Evolutionary conservation across 2,329 filamentous ascomycete species (phyloP), one percentile per base, ranked within the genome.

Genomic region (Truncatella angustata): DNA sequence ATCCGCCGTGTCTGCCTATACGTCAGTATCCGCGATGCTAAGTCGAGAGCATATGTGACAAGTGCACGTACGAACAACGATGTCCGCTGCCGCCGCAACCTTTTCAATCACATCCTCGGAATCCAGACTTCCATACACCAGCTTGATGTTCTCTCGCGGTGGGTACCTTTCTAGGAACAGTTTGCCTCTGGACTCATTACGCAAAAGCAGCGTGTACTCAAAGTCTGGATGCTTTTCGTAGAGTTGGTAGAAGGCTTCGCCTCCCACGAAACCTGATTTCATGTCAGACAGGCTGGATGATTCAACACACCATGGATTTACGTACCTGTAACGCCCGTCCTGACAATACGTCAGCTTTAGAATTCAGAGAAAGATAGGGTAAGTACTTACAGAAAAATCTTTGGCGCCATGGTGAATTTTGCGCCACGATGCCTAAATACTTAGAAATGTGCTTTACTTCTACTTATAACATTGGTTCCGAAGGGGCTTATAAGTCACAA

Each of bases 191-290:
- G 70, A 66, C 53, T 75, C 68, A 54, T 71, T 74, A 16, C 80
- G 73, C 4, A 82, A 68, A 2, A 82, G 69, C 4, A 75, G 63
- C 1, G 70, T 69, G 51, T 72, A 73, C 9, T 75, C 66, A 52
- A 72, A 77, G n/a, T 79, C 71, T 3, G 76, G 75, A 50, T 79
- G 72, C 7, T 71, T 64, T 5, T 70, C 60, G 50, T 68, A 58
- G 5, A 82, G 62, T 12, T 66, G 62, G 45, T 76, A 69, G 34
- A 82, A 71, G 5, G 73, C 70, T 32, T 77, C 72, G 5, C 79
- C 80, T 37, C 80, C 80, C 50, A 82, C 73, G 60, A 77, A 82
- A 54, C 80, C 79, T 66, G 70, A 63, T 14, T 23, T 52, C 0
- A 16, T 30, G n/a, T 44, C 11, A 44, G 40, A 5, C 1, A 23